Evolutionary conservation across 129 eudicot species (phyloP).

Genomic region (Tanacetum coccineum): DNA sequence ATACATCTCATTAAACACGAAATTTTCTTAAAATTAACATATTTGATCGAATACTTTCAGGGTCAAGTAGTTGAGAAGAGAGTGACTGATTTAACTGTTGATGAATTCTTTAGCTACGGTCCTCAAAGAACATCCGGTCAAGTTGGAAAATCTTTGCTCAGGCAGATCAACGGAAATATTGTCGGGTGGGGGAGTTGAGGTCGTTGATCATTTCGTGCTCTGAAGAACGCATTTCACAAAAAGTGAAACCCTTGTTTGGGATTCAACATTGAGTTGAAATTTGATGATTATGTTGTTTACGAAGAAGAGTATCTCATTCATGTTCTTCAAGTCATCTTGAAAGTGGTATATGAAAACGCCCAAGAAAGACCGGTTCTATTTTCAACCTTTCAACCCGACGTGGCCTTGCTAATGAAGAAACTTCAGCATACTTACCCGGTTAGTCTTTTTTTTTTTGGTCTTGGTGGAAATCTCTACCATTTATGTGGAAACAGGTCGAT

Average conservation of each 20-base stretch:
- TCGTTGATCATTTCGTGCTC: slow-evolving; percentile 65
- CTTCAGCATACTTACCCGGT: slow-evolving; percentile 77
- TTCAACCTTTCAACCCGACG: slow-evolving; percentile 89
- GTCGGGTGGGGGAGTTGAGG: slow-evolving; percentile 65
- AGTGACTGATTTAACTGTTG: slow-evolving; percentile 61
- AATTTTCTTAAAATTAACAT: not conserved
- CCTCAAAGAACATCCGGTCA: slow-evolving; percentile 54
- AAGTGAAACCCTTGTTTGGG: slow-evolving; percentile 71
- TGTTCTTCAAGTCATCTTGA: slow-evolving; percentile 53
- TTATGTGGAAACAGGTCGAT: not conserved
- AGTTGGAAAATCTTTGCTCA: slow-evolving; percentile 55
- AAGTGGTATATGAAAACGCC: slow-evolving; percentile 61
- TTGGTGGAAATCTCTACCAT: not conserved
- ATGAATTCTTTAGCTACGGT: slow-evolving; percentile 71
- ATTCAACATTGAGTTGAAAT: slow-evolving; percentile 85
- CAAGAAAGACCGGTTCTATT: slow-evolving; percentile 61
- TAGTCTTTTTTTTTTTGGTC: slow-evolving; percentile 5
- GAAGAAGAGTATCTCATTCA: slow-evolving; percentile 42
- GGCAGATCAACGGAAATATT: slow-evolving; percentile 58
- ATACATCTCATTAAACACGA: not conserved
- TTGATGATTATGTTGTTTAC: slow-evolving; percentile 73
- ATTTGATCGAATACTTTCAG: slow-evolving; percentile 31
- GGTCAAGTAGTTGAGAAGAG: slow-evolving; percentile 61
- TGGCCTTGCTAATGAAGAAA: slow-evolving; percentile 60
- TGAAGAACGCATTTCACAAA: slow-evolving; percentile 69